Percentiles rank a stretch among this genome's conserved stretches.
These are phyloP conservation scores for Elsinoe arachidis DNA, from an alignment of 2,329 filamentous ascomycete species.

Conservation along the genomic window DNA sequence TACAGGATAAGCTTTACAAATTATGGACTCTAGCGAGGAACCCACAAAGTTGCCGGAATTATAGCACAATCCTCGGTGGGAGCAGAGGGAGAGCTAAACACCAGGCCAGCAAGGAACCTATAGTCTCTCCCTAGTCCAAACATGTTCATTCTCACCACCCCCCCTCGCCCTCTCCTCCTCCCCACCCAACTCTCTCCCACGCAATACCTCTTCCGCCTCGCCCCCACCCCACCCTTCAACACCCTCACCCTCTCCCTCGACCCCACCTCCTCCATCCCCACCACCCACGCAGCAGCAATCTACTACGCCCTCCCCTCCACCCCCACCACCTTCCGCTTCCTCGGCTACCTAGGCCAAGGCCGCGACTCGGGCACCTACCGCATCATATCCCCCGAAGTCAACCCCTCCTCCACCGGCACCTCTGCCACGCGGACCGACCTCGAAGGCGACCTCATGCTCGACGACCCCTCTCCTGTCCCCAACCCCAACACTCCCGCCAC, in stretches of 20 bases:
- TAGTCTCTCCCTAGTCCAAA: neutral
- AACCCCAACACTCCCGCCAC: conserved; percentile 15
- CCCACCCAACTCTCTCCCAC: conserved; percentile 47
- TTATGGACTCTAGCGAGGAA: no score
- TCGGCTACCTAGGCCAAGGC: conserved; percentile 80
- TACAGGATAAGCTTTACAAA: no score
- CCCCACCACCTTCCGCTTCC: conserved; percentile 60
- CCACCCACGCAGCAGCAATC: conserved; percentile 74
- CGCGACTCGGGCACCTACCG: conserved; percentile 92
- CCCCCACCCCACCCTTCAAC: conserved; percentile 48
- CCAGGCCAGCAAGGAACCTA: no score
- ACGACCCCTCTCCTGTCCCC: conserved; percentile 27
- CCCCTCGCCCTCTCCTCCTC: conserved; percentile 52
- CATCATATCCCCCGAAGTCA: conserved; percentile 41
- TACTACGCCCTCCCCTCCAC: conserved; percentile 65
- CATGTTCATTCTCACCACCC: conserved; percentile 56
- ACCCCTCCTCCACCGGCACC: conserved; percentile 30
- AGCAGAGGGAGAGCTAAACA: no score
- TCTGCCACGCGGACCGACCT: conserved; percentile 34
- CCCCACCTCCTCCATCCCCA: conserved; percentile 64
- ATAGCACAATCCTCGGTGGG: no score
- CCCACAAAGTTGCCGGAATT: no score
- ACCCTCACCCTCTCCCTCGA: conserved; percentile 87
- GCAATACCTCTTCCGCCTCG: conserved; percentile 59
- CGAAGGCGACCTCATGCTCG: conserved; percentile 42